phyloP scores from a whole-genome alignment of 2,329 filamentous ascomycete species.

The Scytalidium lignicola region DNA sequence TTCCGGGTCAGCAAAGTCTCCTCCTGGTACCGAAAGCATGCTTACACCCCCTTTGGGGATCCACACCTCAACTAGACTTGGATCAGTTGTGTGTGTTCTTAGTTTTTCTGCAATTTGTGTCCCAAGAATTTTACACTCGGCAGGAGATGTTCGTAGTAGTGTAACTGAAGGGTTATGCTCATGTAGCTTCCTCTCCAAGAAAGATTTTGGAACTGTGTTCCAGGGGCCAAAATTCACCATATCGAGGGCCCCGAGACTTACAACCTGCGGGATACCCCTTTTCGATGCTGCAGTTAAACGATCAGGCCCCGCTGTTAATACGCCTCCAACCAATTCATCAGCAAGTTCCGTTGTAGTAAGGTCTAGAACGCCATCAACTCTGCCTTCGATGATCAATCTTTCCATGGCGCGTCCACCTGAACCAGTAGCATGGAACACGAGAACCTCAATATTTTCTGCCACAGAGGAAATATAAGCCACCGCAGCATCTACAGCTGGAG shows the following conservation, averaged over 20 bases:
- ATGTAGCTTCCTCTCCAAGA: conserved; percentile 45
- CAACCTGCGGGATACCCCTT: conserved; percentile 51
- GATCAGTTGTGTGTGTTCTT: conserved; percentile 30
- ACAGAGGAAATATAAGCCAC: conserved; percentile 42
- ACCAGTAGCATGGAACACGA: conserved; percentile 66
- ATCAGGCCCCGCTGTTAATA: conserved; percentile 52
- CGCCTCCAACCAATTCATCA: conserved; percentile 58
- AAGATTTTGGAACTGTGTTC: conserved; percentile 50
- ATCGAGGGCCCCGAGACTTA: conserved; percentile 42
- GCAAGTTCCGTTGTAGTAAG: conserved; percentile 68
- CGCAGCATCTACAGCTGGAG: conserved; percentile 55
- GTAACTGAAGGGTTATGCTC: conserved; percentile 65
- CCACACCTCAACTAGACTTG: conserved; percentile 46
- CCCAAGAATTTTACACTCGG: conserved; percentile 53
- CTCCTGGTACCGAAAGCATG: conserved; percentile 48
- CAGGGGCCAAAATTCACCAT: conserved; percentile 48
- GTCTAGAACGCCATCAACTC: conserved; percentile 63
- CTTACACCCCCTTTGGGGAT: conserved; percentile 58
- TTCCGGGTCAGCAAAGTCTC: conserved; percentile 44
- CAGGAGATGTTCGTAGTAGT: conserved; percentile 56
- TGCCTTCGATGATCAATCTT: conserved; percentile 48
- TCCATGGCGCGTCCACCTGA: conserved; percentile 67
- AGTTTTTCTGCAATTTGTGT: conserved; percentile 51
- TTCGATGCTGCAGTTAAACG: conserved; percentile 53
- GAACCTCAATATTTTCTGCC: conserved; percentile 44